These are phyloP conservation scores for Lipomyces sp. DNA, from an alignment of 805 yeast genomes.

Conservation along the genomic window DNA sequence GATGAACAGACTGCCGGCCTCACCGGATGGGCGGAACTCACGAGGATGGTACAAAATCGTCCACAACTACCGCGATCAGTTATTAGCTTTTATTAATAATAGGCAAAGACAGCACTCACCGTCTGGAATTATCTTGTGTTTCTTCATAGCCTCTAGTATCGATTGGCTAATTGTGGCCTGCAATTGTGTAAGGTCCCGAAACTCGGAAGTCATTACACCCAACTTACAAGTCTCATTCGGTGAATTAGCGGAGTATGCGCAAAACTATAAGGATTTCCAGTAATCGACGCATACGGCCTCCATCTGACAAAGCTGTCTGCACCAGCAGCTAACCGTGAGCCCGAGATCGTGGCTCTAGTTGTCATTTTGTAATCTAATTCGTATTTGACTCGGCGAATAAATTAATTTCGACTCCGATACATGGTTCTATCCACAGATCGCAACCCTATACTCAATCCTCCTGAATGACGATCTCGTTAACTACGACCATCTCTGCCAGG, in stretches of 20 bases:
- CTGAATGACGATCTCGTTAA: neutral
- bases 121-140: slow-evolving; percentile 53
- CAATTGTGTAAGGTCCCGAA: too few relatives aligned
- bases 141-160: slow-evolving; percentile 49
- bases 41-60: slow-evolving; percentile 33
- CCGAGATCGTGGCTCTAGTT: neutral
- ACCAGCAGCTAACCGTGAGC: neutral
- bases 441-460: neutral
- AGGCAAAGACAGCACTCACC: slow-evolving; percentile 38
- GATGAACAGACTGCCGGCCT: neutral
- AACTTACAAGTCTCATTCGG: slow-evolving; percentile 23
- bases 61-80: slow-evolving; percentile 31
- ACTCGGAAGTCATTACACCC: neutral
- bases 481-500: neutral
- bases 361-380: neutral
- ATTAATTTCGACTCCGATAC: neutral
- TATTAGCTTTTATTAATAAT: neutral
- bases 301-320: neutral
- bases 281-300: neutral
- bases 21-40: too few relatives aligned
- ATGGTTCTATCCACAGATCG: neutral
- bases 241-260: slow-evolving; percentile 18
- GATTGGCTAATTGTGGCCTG: slow-evolving; percentile 35
- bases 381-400: too few relatives aligned
- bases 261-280: neutral